These are phyloP conservation scores for Diplodia corticola DNA, from an alignment of 2,329 filamentous ascomycete species.

Conservation along the genomic window DNA sequence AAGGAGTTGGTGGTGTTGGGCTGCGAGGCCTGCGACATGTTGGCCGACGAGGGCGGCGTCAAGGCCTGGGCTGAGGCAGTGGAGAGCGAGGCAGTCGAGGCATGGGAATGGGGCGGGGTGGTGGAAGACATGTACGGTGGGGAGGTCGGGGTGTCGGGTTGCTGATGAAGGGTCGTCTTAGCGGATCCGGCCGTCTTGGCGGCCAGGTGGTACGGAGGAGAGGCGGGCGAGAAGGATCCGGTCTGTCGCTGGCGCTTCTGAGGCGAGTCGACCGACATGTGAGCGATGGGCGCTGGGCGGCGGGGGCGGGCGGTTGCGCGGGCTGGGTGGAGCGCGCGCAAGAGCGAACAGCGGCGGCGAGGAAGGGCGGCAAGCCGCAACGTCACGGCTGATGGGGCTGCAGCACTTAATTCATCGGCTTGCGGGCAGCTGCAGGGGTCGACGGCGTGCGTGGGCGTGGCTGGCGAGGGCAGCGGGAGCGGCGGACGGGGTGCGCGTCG, in stretches of 20 bases:
- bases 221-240: constrained; percentile 48
- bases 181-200: constrained; percentile 40
- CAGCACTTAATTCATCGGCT: constrained; percentile 15
- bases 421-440: not conserved
- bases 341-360: constrained; percentile 9
- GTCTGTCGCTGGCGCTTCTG: constrained; percentile 43
- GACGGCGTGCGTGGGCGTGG: not conserved
- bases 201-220: constrained; percentile 42
- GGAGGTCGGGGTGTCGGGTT: constrained; percentile 51
- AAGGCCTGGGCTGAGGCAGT: constrained; percentile 33
- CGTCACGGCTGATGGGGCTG: constrained; percentile 25
- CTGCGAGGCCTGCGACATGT: constrained; percentile 39
- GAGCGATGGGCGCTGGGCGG: constrained; percentile 18
- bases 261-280: constrained; percentile 26
- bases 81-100: constrained; percentile 29
- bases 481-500: not conserved
- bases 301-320: not conserved
- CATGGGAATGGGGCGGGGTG: constrained; percentile 36
- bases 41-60: constrained; percentile 47
- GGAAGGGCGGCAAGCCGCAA: constrained; percentile 23
- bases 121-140: constrained; percentile 50
- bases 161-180: constrained; percentile 41
- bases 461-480: not conserved
- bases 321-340: constrained; percentile 9
- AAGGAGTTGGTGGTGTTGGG: constrained; percentile 32